Base-by-base conservation (phyloP, 176 grass and related monocot species). In the Musa itinerans region DNA sequence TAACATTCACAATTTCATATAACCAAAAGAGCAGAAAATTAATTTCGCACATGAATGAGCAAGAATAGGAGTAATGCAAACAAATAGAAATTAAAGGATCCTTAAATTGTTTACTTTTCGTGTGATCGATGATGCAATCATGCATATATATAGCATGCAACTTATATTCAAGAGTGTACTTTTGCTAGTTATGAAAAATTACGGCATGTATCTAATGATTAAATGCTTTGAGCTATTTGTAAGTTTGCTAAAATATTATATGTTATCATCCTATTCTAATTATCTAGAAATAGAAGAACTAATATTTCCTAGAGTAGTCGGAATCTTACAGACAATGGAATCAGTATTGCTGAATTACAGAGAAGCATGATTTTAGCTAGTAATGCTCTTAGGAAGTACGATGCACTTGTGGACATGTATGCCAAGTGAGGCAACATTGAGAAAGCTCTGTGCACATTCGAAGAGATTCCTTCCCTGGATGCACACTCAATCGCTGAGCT, bases 401-500 rank as follows among this genome's bases (percentile, higher is more conserved):
- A n/a, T n/a, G n/a, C n/a, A n/a, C n/a, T 93, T 9, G 84, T 93
- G 17, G 90, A 93, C 83, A 87, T 89, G 90, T 82, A 87, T n/a
- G 84, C 87, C 54, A 89, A 89, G 74, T 89, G 90, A 1, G 87
- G 87, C 15, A 92, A 92, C 57, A 80, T 92, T 2, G 82, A 87
- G 48, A 61, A 87, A 73, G 87, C 87, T 66, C 74, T 87, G 49
- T 51, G 52, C 64, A 77, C 53, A 55, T 92, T 93, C 57, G 80
- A 83, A 34, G 82, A 89, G 80, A 89, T 93, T 49, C 22, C 80
- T n/a, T n/a, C n/a, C n/a, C n/a, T n/a, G n/a, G n/a, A n/a, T n/a
- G n/a, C n/a, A n/a, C n/a, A n/a, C n/a, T n/a, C n/a, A n/a, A n/a
- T n/a, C n/a, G 19, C n/a, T n/a, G n/a, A n/a, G n/a, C n/a, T n/a